Conservation (phyloP, 805 yeast species). For the Yamadazyma takamatsuzukensis region DNA sequence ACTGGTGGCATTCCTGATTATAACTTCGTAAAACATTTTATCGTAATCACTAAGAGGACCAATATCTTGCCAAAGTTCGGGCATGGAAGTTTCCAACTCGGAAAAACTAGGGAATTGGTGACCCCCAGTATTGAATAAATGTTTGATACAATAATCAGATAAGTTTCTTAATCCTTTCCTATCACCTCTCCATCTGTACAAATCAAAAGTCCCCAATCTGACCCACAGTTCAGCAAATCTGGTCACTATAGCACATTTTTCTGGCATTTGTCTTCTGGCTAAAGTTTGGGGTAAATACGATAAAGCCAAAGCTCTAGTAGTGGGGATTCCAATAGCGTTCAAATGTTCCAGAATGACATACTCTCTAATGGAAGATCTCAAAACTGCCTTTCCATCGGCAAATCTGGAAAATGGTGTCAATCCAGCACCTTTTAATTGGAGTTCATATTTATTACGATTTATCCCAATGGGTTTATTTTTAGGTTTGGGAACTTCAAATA, state of each 20-base stretch:
- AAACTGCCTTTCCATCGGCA: constrained; percentile 95
- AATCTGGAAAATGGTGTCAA: constrained; percentile 88
- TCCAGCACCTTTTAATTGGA: constrained; percentile 92
- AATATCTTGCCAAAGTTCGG: constrained; percentile 16
- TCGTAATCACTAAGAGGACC: constrained; percentile 56
- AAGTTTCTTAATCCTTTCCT: constrained; percentile 56
- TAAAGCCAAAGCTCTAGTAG: constrained; percentile 78
- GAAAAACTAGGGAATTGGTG: constrained; percentile 27
- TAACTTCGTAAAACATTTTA: constrained; percentile 65
- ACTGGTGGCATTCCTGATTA: constrained; percentile 68
- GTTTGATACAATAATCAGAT: constrained; percentile 68
- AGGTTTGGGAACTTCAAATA: constrained; percentile 62
- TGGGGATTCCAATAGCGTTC: constrained; percentile 76
- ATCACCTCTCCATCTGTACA: constrained; percentile 72
- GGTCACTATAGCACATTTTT: constrained; percentile 80
- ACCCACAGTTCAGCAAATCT: constrained; percentile 86
- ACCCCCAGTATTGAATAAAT: constrained; percentile 47
- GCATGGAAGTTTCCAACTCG: constrained; percentile 15
- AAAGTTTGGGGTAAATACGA: constrained; percentile 67
- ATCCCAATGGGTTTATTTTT: constrained; percentile 7
- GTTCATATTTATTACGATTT: constrained; percentile 47
- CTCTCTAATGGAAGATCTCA: constrained; percentile 85
- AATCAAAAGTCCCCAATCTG: constrained; percentile 83
- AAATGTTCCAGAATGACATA: constrained; percentile 81
- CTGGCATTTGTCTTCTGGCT: constrained; percentile 71